Conservation (phyloP, 2,329 filamentous ascomycete genomes). For the Fusarium clavum region DNA sequence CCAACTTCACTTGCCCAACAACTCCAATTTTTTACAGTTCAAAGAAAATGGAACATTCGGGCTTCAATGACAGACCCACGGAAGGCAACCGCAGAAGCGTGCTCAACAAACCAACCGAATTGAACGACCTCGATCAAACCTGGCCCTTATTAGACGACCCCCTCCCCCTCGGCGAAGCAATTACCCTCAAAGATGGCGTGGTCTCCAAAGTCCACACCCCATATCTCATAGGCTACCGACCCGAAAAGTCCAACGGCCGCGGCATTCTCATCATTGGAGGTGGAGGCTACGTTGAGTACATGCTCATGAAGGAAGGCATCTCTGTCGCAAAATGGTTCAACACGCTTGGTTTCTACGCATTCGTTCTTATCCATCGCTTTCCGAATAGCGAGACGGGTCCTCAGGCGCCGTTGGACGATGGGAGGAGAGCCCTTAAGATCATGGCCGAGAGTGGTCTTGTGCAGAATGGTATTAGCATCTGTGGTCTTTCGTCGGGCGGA, state of each 20-base stretch:
- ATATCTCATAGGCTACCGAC: slow-evolving; percentile 37
- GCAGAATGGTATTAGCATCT: slow-evolving; percentile 28
- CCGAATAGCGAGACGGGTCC: slow-evolving; percentile 24
- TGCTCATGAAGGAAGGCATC: slow-evolving; percentile 41
- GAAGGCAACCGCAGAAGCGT: fast-evolving
- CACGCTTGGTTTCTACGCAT: slow-evolving; percentile 39
- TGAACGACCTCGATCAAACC: slow-evolving; percentile 6
- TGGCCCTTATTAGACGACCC: slow-evolving; percentile 33
- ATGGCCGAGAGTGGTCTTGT: slow-evolving; percentile 29
- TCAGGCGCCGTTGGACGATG: slow-evolving; percentile 39
- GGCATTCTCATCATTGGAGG: slow-evolving; percentile 37
- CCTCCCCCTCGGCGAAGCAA: slow-evolving; percentile 26
- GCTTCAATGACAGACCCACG: not conserved
- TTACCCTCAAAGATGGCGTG: slow-evolving; percentile 35
- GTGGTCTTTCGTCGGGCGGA: slow-evolving; percentile 40
- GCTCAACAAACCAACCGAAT: not conserved
- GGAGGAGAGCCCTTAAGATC: slow-evolving; percentile 35
- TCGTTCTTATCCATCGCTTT: slow-evolving; percentile 43
- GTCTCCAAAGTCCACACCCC: slow-evolving; percentile 33
- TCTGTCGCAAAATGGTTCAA: slow-evolving; percentile 39
- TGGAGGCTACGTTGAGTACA: slow-evolving; percentile 39
- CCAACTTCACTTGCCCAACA: no score
- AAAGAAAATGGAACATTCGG: not conserved
- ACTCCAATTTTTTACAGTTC: no score
- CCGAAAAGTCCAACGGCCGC: slow-evolving; percentile 29